phyloP scores from a whole-genome alignment of 495 filamentous ascomycete genomes.

The Penicillium diatomitis region DNA sequence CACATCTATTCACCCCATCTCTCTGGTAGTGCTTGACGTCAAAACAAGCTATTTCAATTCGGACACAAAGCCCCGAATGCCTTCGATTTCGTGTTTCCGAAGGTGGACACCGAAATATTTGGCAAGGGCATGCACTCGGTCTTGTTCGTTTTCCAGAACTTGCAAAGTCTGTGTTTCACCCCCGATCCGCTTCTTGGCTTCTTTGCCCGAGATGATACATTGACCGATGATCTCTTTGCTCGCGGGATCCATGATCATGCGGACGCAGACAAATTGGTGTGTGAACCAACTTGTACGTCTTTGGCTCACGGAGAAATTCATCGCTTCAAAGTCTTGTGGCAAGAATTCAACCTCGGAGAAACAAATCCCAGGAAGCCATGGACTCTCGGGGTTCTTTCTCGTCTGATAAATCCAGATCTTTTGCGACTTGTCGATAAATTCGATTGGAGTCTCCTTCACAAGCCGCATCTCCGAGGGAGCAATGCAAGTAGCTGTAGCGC shows the following conservation, averaged over 20 bases:
- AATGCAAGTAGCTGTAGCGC: constrained; percentile 29
- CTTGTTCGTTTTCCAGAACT: constrained; percentile 38
- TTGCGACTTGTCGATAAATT: constrained; percentile 33
- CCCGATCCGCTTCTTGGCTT: constrained; percentile 46
- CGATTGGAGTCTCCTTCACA: constrained; percentile 31
- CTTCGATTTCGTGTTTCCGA: constrained; percentile 39
- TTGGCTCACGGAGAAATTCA: constrained; percentile 47
- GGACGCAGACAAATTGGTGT: constrained; percentile 40
- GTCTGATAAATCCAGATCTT: constrained; percentile 54
- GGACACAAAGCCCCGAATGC: constrained; percentile 39
- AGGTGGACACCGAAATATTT: constrained; percentile 49
- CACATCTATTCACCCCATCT: background rate
- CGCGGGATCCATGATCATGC: constrained; percentile 38
- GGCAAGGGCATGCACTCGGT: constrained; percentile 43
- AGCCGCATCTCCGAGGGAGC: constrained; percentile 42
- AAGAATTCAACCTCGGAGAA: constrained; percentile 55
- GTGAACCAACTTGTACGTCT: constrained; percentile 44
- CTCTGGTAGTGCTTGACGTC: constrained; percentile 1
- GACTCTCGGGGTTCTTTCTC: constrained; percentile 31
- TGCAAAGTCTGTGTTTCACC: constrained; percentile 45
- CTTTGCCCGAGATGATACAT: constrained; percentile 44
- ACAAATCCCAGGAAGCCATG: constrained; percentile 47
- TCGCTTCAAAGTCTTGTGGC: constrained; percentile 47
- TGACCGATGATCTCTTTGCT: constrained; percentile 42
- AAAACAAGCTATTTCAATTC: constrained; percentile 31